Evolutionary conservation across 371 early-diverging fungal species (phyloP), one percentile per base, ranked within the genome.

Genomic region (Choanephora cucurbitarum): DNA sequence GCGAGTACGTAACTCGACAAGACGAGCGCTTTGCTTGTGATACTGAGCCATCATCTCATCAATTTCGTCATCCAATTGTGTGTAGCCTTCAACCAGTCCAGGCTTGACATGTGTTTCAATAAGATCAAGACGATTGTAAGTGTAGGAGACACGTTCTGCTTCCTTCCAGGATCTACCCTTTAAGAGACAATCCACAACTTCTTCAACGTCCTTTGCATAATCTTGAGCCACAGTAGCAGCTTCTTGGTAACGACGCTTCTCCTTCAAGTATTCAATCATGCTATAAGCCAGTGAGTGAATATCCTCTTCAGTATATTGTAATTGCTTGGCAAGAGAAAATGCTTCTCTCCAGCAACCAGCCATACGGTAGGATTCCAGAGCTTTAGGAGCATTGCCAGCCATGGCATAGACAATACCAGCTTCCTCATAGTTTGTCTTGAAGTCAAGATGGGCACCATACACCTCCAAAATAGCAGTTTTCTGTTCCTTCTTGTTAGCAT

Each of bases 41-140:
- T 91, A 86, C 21, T 92, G 85, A 14, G 75, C 79, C 31, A 65
- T 48, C 81, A 92, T 86, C 18, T 92, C 93, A 31, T 77, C 75
- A 19, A 96, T 66, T 37, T 91, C 90, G 15, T 91, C 92, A 22
- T 82, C 67, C 41, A 87, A 28, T 18, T 82, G 77, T 10, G 77
- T 69, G 40, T 75, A 75, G 0, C 84, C 91, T 53, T 86, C 83
- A 18, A 80, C 68, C 17, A 93, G 59, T 1, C 85, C 91, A 6
- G 95, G 93, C 28, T 78, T 79, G 39, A 95, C 72, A 17, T 85
- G 85, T 3, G 91, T 87, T 24, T 87, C 86, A 40, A 95, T 75
- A 23, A 95, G 62, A 69, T 91, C 91, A 4, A 69, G 24, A 14
- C 89, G 86, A 32, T 76, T 61, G 37, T 79, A 74, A 19, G 75